These are phyloP conservation scores for Malus hybrid DNA, from an alignment of 331 rosid genomes.

Conservation along the genomic window DNA sequence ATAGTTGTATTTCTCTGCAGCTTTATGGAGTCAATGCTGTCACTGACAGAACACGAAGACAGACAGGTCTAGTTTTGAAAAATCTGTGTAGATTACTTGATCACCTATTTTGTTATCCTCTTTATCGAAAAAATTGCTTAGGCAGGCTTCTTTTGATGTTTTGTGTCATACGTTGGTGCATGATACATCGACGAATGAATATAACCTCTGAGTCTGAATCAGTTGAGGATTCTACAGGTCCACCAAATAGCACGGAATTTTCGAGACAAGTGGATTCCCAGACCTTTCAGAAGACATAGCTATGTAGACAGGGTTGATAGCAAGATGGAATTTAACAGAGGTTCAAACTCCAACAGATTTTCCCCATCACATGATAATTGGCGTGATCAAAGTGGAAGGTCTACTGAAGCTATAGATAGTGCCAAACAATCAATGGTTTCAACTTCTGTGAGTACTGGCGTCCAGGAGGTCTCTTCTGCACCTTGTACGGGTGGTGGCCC, in stretches of 20 bases:
- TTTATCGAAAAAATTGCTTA: neutral
- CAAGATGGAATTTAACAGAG: conserved; percentile 52
- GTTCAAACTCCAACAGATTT: conserved; percentile 47
- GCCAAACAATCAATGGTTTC: conserved; percentile 35
- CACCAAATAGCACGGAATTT: conserved; percentile 97
- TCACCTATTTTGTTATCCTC: neutral
- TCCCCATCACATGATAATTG: conserved; percentile 35
- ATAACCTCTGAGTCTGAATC: conserved; percentile 3
- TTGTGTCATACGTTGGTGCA: neutral
- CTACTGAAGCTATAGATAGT: conserved; percentile 53
- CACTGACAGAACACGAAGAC: conserved; percentile 95
- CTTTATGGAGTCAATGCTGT: conserved; percentile 74
- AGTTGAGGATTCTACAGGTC: conserved; percentile 43
- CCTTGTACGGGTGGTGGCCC: conserved; percentile 27
- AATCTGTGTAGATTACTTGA: neutral
- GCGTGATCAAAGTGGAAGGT: conserved; percentile 57
- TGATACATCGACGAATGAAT: neutral
- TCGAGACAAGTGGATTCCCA: conserved; percentile 89
- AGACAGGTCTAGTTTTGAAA: conserved; percentile 54
- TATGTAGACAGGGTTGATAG: conserved; percentile 59
- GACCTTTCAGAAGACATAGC: conserved; percentile 43
- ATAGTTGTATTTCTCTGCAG: conserved; percentile 42
- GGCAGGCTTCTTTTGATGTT: neutral
- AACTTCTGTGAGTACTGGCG: conserved; percentile 29
- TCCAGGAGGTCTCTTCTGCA: conserved; percentile 45